Evolutionary conservation across 345 rosid genomes (phyloP).

Genomic region (Lepidium aucheri): DNA sequence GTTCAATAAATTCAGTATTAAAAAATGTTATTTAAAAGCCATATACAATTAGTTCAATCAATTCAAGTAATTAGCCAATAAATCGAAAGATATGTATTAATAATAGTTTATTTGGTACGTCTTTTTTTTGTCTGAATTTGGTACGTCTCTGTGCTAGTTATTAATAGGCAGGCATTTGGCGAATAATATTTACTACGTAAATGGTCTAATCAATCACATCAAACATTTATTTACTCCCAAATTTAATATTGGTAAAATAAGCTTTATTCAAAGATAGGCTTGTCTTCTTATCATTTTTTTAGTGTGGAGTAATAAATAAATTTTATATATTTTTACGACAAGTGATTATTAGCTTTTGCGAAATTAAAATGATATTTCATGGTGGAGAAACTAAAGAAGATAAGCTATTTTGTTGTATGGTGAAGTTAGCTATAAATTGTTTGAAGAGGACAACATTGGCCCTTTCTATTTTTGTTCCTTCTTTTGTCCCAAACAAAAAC

Average conservation of each 20-base stretch:
- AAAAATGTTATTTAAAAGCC: too few species aligned
- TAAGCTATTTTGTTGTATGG: constrained; percentile 17
- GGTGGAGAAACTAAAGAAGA: constrained; percentile 5
- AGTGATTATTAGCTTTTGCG: neutral
- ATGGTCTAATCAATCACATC: neutral
- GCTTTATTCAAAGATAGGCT: neutral
- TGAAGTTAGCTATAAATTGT: constrained; percentile 20
- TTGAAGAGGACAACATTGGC: constrained; percentile 27
- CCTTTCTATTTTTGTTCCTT: constrained; percentile 30
- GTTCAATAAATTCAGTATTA: too few species aligned
- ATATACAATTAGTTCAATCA: neutral
- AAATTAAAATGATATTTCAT: neutral
- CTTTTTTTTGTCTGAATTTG: too few species aligned
- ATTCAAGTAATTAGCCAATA: neutral
- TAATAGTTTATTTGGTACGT: too few species aligned
- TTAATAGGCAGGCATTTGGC: neutral
- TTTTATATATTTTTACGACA: neutral
- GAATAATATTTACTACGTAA: neutral
- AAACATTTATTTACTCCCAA: neutral
- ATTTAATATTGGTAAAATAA: neutral
- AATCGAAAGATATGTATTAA: neutral
- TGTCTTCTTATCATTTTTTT: too few species aligned
- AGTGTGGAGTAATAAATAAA: too few species aligned
- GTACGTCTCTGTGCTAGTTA: too few species aligned
- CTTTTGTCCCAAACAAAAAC: constrained; percentile 23